Percentiles rank a stretch among this genome's conserved stretches.
Conservation (phyloP, 306 rosid species). For the Oemleria cerasiformis region DNA sequence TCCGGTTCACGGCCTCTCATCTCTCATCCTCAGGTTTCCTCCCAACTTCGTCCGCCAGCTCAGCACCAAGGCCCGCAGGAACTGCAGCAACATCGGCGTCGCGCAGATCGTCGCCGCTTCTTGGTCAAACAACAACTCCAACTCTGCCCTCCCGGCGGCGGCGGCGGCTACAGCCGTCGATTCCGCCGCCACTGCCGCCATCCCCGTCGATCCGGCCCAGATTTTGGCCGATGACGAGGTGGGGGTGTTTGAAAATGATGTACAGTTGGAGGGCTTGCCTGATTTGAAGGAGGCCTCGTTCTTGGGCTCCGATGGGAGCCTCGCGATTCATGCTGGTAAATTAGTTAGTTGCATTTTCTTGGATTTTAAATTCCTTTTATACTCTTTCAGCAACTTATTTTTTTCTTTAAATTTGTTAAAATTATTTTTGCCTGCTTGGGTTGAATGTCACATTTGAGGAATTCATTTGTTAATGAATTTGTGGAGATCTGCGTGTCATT, state of each 20-base stretch:
- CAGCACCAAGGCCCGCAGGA: constrained; percentile 88
- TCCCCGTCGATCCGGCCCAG: constrained; percentile 36
- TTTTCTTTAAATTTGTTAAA: background rate
- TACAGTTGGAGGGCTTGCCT: constrained; percentile 34
- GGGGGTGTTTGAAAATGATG: constrained; percentile 48
- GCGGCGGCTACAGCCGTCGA: constrained; percentile 52
- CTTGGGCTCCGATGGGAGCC: constrained; percentile 69
- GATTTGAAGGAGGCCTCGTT: constrained; percentile 54
- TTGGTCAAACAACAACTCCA: constrained; percentile 68
- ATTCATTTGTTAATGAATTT: constrained; percentile 8
- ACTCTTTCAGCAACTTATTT: background rate
- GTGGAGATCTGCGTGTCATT: constrained; percentile 15
- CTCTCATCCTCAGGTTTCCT: constrained; percentile 65
- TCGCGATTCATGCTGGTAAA: constrained; percentile 77
- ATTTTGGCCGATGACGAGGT: constrained; percentile 41
- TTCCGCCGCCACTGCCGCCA: constrained; percentile 46
- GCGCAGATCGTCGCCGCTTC: constrained; percentile 99
- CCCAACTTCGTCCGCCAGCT: constrained; percentile 92
- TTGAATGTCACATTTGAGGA: background rate
- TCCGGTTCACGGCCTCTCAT: constrained; percentile 34
- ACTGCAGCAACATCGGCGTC: constrained; percentile 97
- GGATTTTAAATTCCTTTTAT: background rate
- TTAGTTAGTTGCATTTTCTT: background rate
- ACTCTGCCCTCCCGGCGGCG: constrained; percentile 34
- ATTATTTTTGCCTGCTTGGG: background rate